These are phyloP conservation scores for Pythium myriotylum DNA, from an alignment of 352 stramenopile genomes.

Conservation along the genomic window DNA sequence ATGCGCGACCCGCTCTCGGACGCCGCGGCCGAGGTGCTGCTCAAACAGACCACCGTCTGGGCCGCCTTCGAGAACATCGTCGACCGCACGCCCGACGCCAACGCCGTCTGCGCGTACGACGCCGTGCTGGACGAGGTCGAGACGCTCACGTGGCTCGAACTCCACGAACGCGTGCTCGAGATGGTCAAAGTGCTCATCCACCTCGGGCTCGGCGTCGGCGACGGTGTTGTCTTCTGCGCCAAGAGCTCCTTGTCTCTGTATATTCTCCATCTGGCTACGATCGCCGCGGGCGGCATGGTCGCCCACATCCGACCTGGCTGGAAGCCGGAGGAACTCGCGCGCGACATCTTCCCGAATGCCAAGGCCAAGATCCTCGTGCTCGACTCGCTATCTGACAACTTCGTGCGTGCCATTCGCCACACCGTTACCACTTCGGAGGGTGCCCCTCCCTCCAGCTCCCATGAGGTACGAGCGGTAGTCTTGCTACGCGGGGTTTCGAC, in stretches of 20 bases:
- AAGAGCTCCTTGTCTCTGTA: constrained; percentile 49
- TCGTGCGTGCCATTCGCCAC: constrained; percentile 39
- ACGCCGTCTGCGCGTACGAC: constrained; percentile 20
- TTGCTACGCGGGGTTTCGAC: constrained; percentile 36
- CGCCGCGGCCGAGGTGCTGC: constrained; percentile 23
- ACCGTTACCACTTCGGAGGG: constrained; percentile 15
- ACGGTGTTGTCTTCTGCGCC: constrained; percentile 61
- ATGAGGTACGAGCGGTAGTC: constrained; percentile 50
- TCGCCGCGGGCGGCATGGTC: constrained; percentile 59
- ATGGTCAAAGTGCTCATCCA: constrained; percentile 54
- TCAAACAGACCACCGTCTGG: constrained; percentile 32
- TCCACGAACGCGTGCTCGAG: constrained; percentile 31
- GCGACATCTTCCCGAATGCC: constrained; percentile 54
- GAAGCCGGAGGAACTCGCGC: constrained; percentile 48
- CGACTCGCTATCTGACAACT: constrained; percentile 52
- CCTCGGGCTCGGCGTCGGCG: constrained; percentile 53
- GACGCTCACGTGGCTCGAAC: constrained; percentile 39
- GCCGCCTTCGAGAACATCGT: constrained; percentile 29
- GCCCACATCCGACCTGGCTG: constrained; percentile 60
- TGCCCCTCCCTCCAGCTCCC: not conserved
- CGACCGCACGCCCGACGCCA: constrained; percentile 12
- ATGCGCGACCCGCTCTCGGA: constrained; percentile 24
- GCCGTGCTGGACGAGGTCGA: constrained; percentile 8
- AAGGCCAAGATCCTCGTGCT: constrained; percentile 63
- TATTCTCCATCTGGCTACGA: constrained; percentile 59